Percentiles rank a stretch among this genome's conserved stretches.
Evolutionary conservation across 495 filamentous ascomycete species (phyloP).

Genomic region (Pyronema omphalodes): DNA sequence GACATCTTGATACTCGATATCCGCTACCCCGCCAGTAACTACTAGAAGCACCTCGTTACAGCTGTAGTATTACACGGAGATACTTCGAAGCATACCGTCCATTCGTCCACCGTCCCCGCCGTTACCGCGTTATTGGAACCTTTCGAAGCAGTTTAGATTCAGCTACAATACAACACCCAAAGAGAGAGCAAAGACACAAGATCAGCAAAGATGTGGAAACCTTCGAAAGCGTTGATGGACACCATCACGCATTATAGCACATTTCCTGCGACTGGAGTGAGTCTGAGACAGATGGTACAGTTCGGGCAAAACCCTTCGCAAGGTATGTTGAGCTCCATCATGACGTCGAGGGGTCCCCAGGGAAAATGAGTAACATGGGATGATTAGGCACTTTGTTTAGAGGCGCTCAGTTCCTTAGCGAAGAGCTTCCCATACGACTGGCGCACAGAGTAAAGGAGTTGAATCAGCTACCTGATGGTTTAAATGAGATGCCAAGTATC

Average conservation of each 20-base stretch:
- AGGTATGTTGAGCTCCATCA: constrained; percentile 33
- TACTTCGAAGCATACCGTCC: too few species aligned
- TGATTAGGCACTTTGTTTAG: constrained; percentile 75
- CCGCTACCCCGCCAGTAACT: too few species aligned
- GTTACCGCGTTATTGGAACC: too few species aligned
- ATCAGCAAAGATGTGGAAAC: constrained; percentile 44
- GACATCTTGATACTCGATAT: too few species aligned
- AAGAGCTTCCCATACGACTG: constrained; percentile 91
- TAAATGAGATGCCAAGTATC: constrained; percentile 96
- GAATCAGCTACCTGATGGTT: constrained; percentile 78
- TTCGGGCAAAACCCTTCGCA: constrained; percentile 83
- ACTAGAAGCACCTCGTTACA: too few species aligned
- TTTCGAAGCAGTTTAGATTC: too few species aligned
- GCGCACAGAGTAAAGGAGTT: constrained; percentile 93
- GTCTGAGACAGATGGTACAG: constrained; percentile 95
- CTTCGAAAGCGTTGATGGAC: constrained; percentile 77
- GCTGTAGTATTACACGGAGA: too few species aligned
- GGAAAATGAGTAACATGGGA: not conserved
- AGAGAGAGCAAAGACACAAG: too few species aligned
- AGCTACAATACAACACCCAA: too few species aligned
- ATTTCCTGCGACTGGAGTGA: constrained; percentile 94
- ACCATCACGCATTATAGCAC: constrained; percentile 96
- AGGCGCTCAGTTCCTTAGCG: constrained; percentile 92
- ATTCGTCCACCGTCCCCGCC: too few species aligned
- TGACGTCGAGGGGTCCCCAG: not conserved